These are phyloP conservation scores for Mycogone perniciosa DNA, from an alignment of 2,329 filamentous ascomycete species.

Conservation along the genomic window DNA sequence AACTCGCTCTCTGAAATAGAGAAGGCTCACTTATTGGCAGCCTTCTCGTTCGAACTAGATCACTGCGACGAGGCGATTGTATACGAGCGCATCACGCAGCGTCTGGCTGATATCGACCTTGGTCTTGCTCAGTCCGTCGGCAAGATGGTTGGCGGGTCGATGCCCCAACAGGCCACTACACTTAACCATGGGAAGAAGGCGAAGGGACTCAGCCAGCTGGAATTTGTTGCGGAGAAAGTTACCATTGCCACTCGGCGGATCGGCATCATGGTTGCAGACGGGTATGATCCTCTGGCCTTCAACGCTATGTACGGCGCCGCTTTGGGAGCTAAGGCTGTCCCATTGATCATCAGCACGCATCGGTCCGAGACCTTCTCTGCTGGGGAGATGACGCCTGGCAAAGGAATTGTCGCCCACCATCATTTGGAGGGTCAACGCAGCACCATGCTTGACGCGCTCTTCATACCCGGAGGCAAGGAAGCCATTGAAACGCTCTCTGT, in stretches of 20 bases:
- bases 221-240: constrained; percentile 55
- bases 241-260: constrained; percentile 67
- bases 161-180: constrained; percentile 45
- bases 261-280: constrained; percentile 71
- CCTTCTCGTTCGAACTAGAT: constrained; percentile 69
- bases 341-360: constrained; percentile 65
- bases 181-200: constrained; percentile 62
- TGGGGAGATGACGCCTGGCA: constrained; percentile 28
- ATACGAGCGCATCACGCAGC: constrained; percentile 62
- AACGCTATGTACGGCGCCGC: constrained; percentile 58
- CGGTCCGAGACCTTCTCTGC: constrained; percentile 53
- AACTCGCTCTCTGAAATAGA: constrained; percentile 67
- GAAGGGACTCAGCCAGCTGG: constrained; percentile 62
- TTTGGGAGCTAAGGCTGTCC: constrained; percentile 55
- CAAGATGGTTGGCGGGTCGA: constrained; percentile 59
- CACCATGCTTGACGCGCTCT: constrained; percentile 75
- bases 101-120: constrained; percentile 67
- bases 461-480: constrained; percentile 65
- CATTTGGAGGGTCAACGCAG: constrained; percentile 74
- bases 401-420: constrained; percentile 57
- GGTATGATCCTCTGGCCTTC: constrained; percentile 63
- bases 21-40: constrained; percentile 64
- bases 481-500: constrained; percentile 57
- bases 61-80: constrained; percentile 76
- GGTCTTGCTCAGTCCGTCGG: constrained; percentile 63